A percentile compares a stretch with the other conserved stretches of the same genome.
phyloP scores from a whole-genome alignment of 2,329 filamentous ascomycete species.

The Fusarium setosum region DNA sequence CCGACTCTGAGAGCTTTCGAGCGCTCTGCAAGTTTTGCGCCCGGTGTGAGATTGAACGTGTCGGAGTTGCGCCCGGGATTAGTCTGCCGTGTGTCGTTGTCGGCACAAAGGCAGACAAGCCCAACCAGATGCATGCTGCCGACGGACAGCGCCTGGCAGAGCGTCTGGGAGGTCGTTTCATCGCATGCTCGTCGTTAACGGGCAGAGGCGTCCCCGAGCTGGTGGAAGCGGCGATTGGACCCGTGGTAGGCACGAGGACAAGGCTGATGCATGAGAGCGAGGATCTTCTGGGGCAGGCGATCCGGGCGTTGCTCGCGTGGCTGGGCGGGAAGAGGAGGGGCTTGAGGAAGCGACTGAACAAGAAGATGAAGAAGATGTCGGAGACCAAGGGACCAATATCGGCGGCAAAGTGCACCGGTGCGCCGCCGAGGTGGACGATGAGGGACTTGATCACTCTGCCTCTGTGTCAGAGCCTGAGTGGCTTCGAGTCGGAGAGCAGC shows the following conservation, averaged over 20 bases:
- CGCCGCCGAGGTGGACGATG: conserved; percentile 31
- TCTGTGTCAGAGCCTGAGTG: not conserved
- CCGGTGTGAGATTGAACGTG: conserved; percentile 24
- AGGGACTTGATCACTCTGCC: conserved; percentile 6
- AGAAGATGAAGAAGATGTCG: not conserved
- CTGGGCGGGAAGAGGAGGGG: not conserved
- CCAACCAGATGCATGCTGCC: conserved; percentile 2
- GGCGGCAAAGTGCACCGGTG: conserved; percentile 18
- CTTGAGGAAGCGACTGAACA: conserved; percentile 3
- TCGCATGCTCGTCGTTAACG: conserved; percentile 12
- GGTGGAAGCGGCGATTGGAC: conserved; percentile 13
- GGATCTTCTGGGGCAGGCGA: conserved; percentile 17
- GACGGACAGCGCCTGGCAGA: conserved; percentile 21
- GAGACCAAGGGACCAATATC: conserved; percentile 1
- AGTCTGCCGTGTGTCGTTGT: conserved; percentile 28
- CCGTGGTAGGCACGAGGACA: conserved; percentile 24
- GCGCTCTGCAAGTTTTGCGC: conserved; percentile 29
- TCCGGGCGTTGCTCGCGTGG: conserved; percentile 11
- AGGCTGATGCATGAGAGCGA: conserved; percentile 29
- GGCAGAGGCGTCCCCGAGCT: conserved; percentile 9
- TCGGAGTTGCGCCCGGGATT: conserved; percentile 18
- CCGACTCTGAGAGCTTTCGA: conserved; percentile 20
- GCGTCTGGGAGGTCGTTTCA: conserved; percentile 21
- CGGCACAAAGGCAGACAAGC: conserved; percentile 21
- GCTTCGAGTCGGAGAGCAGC: conserved; percentile 8